Conservation (phyloP, 768 basidiomycete species). For the Lactarius akahatsu region DNA sequence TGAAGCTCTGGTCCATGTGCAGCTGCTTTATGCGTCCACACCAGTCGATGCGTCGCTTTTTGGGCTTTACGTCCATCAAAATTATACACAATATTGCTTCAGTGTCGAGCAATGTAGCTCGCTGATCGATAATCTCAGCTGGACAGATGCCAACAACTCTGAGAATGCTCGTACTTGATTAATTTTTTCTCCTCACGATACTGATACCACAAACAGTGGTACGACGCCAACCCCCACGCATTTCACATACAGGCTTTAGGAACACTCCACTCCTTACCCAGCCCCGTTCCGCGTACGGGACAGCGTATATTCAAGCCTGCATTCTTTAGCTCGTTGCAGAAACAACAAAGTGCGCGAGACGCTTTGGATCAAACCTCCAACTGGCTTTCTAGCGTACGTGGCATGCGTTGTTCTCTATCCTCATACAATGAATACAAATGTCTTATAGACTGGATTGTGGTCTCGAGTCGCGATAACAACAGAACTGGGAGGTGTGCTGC, state of each 20-base stretch:
- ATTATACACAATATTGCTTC: conserved; percentile 81
- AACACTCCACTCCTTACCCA: conserved; percentile 82
- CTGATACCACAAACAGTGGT: conserved; percentile 45
- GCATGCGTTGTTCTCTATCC: neutral
- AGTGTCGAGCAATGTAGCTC: conserved; percentile 72
- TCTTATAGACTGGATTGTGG: conserved; percentile 20
- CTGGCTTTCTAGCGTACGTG: conserved; percentile 51
- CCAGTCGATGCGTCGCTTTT: conserved; percentile 91
- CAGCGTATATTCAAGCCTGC: conserved; percentile 89
- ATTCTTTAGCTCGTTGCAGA: conserved; percentile 67
- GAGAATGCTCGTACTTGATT: conserved; percentile 42
- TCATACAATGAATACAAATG: neutral
- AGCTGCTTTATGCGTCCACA: conserved; percentile 78
- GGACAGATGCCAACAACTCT: conserved; percentile 66
- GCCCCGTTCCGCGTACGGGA: conserved; percentile 71
- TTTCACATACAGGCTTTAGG: conserved; percentile 84
- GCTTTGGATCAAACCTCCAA: conserved; percentile 53
- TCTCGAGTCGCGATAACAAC: conserved; percentile 15
- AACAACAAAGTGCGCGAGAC: conserved; percentile 59
- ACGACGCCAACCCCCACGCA: conserved; percentile 74
- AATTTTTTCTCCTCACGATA: neutral
- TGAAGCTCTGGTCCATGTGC: neutral
- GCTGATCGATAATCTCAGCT: conserved; percentile 73
- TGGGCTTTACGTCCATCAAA: conserved; percentile 90
- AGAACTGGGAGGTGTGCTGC: conserved; percentile 24